Base-by-base conservation (phyloP, 1,284 basidiomycete species). In the Ustilago xerochloae region DNA sequence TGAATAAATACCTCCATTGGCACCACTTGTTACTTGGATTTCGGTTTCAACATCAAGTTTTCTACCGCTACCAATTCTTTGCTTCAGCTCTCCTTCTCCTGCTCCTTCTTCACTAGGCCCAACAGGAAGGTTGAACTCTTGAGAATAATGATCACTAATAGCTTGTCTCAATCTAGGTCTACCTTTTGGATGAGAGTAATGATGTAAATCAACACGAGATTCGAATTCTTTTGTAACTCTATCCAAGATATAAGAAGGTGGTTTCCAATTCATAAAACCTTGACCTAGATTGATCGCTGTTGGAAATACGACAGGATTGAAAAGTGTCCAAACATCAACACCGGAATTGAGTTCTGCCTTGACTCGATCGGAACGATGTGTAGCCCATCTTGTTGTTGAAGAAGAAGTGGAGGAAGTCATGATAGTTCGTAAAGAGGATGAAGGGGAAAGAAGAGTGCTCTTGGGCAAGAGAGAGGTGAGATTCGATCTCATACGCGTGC, bases 21-120 rank as follows among this genome's bases (percentile, higher is more conserved):
- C 95, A 43, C 97, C 97, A 66, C 94, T 94, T 0, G 95, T 96
- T 41, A 99, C 91, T 36, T 94, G 87, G 49, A 99, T 94, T 85
- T 99, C 94, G 0, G 89, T 88, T 78, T 97, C 93, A 9, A 91
- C 87, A 80, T 94, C 90, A 28, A 99, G 88, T 16, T 90, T 87
- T 55, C 92, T 88, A 8, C 89, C 88, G 28, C 84, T 83, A 1
- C 43, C 47, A 5, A 53, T 32, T 7, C 79, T 43, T 58, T 82
- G 78, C 24, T 69, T 58, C 10, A 66, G 66, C 20, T 62, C 57
- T 20, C 28, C 36, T 4, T 24, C 59, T 3, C 63, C 76, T 0
- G 66, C 70, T 29, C 78, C 80, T 38, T 77, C 80, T 18, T 70
- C 71, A 3, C 36, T 41, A 6, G 46, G 48, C 1, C 54, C 45